A percentile compares a stretch with the other conserved stretches of the same genome.
Evolutionary conservation across 2,329 filamentous ascomycete genomes (phyloP).

Genomic region (Talaromyces sp.): DNA sequence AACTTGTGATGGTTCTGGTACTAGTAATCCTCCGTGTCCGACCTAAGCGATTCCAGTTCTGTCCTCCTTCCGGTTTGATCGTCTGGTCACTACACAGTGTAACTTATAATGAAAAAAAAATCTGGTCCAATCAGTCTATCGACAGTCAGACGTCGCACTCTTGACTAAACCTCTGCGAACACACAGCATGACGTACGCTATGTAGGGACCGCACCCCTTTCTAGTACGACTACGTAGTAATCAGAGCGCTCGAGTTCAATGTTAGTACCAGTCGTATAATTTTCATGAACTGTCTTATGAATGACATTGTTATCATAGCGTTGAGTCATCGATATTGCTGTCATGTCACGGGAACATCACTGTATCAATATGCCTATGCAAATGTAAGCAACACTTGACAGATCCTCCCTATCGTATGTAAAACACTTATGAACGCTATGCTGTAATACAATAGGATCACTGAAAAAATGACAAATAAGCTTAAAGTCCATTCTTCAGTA

Average conservation of each 20-base stretch:
- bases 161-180: neutral
- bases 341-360: neutral
- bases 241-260: neutral
- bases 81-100: neutral
- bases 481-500: neutral
- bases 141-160: neutral
- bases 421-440: neutral
- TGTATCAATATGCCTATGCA: neutral
- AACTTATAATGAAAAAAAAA: neutral
- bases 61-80: neutral
- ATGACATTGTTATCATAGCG: neutral
- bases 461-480: neutral
- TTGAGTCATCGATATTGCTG: neutral
- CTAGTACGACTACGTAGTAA: neutral
- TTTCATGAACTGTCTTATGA: neutral
- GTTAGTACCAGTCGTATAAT: neutral
- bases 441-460: neutral
- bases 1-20: neutral
- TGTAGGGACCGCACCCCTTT: neutral
- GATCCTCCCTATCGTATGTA: neutral
- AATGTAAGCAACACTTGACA: neutral
- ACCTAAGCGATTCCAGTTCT: neutral
- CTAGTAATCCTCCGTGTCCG: conserved; percentile 7
- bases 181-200: conserved; percentile 5
- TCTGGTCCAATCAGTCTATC: conserved; percentile 4